Conservation (phyloP, 1,284 basidiomycete species). For the Cystobasidium pallidum region DNA sequence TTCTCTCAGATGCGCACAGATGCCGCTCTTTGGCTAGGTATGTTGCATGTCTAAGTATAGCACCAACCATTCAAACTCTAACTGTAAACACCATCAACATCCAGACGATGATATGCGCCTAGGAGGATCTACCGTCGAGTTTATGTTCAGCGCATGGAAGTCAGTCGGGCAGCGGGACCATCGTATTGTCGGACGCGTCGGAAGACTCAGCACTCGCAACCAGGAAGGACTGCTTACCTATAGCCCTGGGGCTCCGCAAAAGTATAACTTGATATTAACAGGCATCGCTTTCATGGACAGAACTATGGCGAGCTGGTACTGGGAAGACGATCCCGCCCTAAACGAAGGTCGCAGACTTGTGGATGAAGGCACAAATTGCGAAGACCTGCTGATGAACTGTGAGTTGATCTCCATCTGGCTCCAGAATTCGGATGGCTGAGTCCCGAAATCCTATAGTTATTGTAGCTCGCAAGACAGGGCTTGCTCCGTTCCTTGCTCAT, state of each 20-base stretch:
- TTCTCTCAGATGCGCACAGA: conserved; percentile 18
- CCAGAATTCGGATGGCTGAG: too few species aligned
- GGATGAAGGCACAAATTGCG: conserved; percentile 33
- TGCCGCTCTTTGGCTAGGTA: conserved; percentile 27
- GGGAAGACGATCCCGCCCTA: conserved; percentile 10
- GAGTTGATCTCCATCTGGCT: background rate
- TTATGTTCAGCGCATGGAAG: conserved; percentile 20
- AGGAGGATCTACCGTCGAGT: background rate
- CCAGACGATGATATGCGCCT: conserved; percentile 33
- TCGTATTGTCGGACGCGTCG: conserved; percentile 6
- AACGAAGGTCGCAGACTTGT: conserved; percentile 16
- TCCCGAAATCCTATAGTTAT: background rate
- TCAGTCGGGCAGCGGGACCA: conserved; percentile 17
- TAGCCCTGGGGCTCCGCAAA: background rate
- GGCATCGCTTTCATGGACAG: conserved; percentile 24
- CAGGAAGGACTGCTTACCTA: background rate
- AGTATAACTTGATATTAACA: conserved; percentile 28
- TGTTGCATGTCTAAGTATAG: too few species aligned
- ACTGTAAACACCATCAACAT: too few species aligned
- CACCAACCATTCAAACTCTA: too few species aligned
- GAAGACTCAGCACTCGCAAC: conserved; percentile 1
- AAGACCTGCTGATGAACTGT: conserved; percentile 43
- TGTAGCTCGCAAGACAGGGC: background rate
- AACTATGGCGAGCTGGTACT: conserved; percentile 35
- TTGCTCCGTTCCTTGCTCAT: background rate